These are phyloP conservation scores for Ambrosia artemisiifolia DNA, from an alignment of 129 eudicot species.

Conservation along the genomic window DNA sequence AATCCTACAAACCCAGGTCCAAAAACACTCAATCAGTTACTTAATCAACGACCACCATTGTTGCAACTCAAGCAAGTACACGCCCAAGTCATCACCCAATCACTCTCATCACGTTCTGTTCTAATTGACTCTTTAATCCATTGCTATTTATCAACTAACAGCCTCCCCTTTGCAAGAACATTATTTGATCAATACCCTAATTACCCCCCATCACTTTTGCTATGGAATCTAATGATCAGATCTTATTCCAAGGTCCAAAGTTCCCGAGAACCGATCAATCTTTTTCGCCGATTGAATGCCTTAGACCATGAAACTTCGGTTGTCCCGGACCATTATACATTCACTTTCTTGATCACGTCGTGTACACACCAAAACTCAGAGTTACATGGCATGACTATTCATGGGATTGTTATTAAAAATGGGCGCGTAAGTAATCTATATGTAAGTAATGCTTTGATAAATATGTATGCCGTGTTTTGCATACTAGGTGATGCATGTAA, in stretches of 20 bases:
- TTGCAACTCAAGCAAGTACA: constrained; percentile 60
- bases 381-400: constrained; percentile 47
- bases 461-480: constrained; percentile 48
- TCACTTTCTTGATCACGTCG: constrained; percentile 70
- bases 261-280: constrained; percentile 45
- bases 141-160: constrained; percentile 49
- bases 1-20: constrained; percentile 36
- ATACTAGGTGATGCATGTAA: constrained; percentile 42
- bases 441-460: constrained; percentile 64
- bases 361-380: constrained; percentile 53
- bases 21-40: constrained; percentile 41
- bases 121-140: constrained; percentile 68
- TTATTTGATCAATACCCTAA: constrained; percentile 49
- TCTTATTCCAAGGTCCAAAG: constrained; percentile 54
- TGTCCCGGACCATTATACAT: constrained; percentile 60
- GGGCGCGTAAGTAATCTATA: constrained; percentile 52
- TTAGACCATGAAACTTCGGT: constrained; percentile 10
- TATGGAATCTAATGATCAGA: constrained; percentile 73
- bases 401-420: constrained; percentile 53
- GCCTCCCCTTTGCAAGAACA: constrained; percentile 41
- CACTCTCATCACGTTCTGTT: constrained; percentile 37
- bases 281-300: constrained; percentile 46
- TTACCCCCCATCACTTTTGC: constrained; percentile 49
- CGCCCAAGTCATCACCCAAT: constrained; percentile 51
- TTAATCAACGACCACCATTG: constrained; percentile 48